phyloP scores from a whole-genome alignment of 176 grass and related monocot genomes.

The Aegilops sharonensis region DNA sequence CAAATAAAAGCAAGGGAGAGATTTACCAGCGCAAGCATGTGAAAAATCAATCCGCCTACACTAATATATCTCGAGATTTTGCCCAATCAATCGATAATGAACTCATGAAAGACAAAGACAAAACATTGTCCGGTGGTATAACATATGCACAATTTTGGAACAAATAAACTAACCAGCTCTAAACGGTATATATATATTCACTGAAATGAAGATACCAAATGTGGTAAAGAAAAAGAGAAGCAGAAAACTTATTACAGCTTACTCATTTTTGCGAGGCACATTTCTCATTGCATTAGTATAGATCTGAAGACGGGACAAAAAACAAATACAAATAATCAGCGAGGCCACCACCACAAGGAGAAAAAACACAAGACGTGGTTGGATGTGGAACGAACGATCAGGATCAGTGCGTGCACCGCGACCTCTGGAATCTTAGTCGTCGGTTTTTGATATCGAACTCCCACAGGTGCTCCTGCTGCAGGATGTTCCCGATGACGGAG shows the following conservation, averaged over 20 bases:
- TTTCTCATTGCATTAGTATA: constrained; percentile 50
- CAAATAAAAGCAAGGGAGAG: too few relatives aligned
- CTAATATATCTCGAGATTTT: too few relatives aligned
- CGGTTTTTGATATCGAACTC: constrained; percentile 81
- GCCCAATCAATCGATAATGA: too few relatives aligned
- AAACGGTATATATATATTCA: constrained; percentile 30
- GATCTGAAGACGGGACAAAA: constrained; percentile 26
- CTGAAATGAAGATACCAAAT: not conserved
- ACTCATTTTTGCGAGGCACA: constrained; percentile 34
- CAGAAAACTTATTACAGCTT: constrained; percentile 45
- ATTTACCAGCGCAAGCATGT: too few relatives aligned
- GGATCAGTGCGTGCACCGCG: constrained; percentile 56
- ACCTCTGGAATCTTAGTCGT: constrained; percentile 63
- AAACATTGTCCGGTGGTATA: not conserved
- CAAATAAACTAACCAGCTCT: not conserved
- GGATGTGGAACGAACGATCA: not conserved
- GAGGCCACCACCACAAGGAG: constrained; percentile 30
- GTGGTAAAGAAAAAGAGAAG: not conserved
- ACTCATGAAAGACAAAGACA: too few relatives aligned
- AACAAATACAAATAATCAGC: constrained; percentile 15
- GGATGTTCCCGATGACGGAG: constrained; percentile 79
- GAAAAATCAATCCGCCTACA: too few relatives aligned
- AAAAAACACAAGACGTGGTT: constrained; percentile 27
- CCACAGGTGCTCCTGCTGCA: constrained; percentile 99
- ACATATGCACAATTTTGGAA: not conserved